Conservation (phyloP, 495 filamentous ascomycete genomes). For the Penicillium roqueforti region DNA sequence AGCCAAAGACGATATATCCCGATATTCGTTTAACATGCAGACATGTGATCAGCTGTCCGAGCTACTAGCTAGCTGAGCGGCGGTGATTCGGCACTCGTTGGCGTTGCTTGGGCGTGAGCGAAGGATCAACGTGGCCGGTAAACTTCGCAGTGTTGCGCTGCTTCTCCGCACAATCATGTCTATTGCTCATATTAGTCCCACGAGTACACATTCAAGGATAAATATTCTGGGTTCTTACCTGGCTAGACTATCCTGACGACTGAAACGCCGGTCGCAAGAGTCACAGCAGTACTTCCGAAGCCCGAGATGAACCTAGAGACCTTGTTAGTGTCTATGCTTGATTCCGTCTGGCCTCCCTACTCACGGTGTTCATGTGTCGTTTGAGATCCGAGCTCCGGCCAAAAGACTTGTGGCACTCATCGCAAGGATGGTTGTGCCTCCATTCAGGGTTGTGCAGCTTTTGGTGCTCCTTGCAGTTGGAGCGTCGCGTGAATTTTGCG, state of each 20-base stretch:
- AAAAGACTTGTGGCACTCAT: conserved; percentile 47
- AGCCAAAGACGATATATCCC: background rate
- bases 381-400: conserved; percentile 75
- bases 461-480: conserved; percentile 88
- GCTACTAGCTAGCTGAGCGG: background rate
- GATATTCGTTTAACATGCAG: background rate
- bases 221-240: background rate
- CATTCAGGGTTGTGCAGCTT: conserved; percentile 80
- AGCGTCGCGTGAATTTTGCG: conserved; percentile 77
- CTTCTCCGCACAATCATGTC: background rate
- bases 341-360: conserved; percentile 14
- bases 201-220: background rate
- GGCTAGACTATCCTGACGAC: background rate
- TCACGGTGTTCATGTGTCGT: conserved; percentile 75
- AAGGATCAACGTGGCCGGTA: background rate
- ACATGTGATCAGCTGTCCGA: background rate
- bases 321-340: background rate
- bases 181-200: background rate
- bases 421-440: conserved; percentile 66
- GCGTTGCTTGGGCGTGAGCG: background rate
- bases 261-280: background rate
- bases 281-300: conserved; percentile 2
- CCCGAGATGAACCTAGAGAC: conserved; percentile 62
- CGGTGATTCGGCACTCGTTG: background rate
- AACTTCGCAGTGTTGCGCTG: background rate